A percentile compares a stretch with the other conserved stretches of the same genome.
phyloP scores from a whole-genome alignment of 2,329 filamentous ascomycete genomes.

The Elsinoe batatas region DNA sequence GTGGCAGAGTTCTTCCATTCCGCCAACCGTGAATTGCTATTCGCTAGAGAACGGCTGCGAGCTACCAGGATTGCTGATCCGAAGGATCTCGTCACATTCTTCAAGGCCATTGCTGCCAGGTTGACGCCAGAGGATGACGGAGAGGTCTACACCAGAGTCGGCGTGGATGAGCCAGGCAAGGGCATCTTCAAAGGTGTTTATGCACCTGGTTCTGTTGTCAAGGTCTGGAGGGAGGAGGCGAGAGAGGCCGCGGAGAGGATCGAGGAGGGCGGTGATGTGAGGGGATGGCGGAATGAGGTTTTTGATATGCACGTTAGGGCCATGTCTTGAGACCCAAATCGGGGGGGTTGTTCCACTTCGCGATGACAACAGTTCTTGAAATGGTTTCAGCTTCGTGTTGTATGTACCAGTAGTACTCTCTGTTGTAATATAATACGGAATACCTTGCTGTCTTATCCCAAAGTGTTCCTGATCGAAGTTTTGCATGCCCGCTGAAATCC shows the following conservation, averaged over 20 bases:
- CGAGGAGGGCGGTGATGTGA: conserved; percentile 55
- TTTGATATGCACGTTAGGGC: conserved; percentile 44
- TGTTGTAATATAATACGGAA: no score
- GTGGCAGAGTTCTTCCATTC: conserved; percentile 61
- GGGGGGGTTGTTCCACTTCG: neutral
- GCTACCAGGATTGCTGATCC: conserved; percentile 77
- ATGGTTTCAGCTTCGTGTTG: no score
- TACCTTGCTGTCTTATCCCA: no score
- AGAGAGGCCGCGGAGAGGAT: conserved; percentile 59
- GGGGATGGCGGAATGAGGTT: conserved; percentile 78
- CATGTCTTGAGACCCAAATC: conserved; percentile 12
- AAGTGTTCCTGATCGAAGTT: no score
- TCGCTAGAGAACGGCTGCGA: conserved; percentile 73
- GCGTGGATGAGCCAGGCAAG: conserved; percentile 51
- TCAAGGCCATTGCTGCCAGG: conserved; percentile 70
- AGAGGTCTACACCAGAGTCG: conserved; percentile 64
- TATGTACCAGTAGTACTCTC: no score
- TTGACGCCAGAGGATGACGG: conserved; percentile 63
- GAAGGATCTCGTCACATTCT: conserved; percentile 68
- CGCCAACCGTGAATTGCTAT: conserved; percentile 77
- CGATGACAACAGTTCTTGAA: neutral
- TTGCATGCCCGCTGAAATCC: no score
- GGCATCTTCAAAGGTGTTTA: conserved; percentile 75
- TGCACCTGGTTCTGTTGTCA: conserved; percentile 79
- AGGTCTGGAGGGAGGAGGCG: conserved; percentile 79